Percentiles rank a stretch among this genome's conserved stretches.
Conservation (phyloP, 352 stramenopile species). For the Pythium vanterpoolii region DNA sequence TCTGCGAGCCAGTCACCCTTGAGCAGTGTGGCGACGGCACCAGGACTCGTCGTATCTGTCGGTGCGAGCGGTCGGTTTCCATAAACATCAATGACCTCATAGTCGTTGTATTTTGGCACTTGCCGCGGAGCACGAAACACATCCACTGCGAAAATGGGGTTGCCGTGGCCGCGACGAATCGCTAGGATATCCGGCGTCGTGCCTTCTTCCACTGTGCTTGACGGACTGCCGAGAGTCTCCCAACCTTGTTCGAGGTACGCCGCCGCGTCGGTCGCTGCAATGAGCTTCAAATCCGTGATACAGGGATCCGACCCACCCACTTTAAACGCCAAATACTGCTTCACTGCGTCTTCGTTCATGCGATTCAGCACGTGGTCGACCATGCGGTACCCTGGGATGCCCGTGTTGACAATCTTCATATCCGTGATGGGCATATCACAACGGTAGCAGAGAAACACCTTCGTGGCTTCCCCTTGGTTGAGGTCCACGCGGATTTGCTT, state of each 20-base stretch:
- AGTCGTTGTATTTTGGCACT: slow-evolving; percentile 88
- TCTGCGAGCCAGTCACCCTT: slow-evolving; percentile 74
- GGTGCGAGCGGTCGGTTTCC: background rate
- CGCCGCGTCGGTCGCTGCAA: slow-evolving; percentile 40
- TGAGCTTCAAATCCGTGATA: slow-evolving; percentile 72
- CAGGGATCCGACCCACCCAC: slow-evolving; percentile 80
- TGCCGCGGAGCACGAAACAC: slow-evolving; percentile 80
- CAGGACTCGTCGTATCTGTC: background rate
- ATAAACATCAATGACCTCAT: slow-evolving; percentile 82
- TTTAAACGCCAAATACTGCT: slow-evolving; percentile 82
- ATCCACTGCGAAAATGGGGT: slow-evolving; percentile 85
- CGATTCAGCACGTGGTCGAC: slow-evolving; percentile 73
- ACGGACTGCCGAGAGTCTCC: slow-evolving; percentile 67
- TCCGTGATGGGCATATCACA: slow-evolving; percentile 89
- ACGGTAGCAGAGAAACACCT: slow-evolving; percentile 84
- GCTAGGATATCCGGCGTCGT: slow-evolving; percentile 46
- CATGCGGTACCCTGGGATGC: slow-evolving; percentile 83
- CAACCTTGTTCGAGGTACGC: slow-evolving; percentile 53
- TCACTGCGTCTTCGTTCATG: slow-evolving; percentile 57
- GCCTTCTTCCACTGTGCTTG: slow-evolving; percentile 26
- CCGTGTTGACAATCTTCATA: slow-evolving; percentile 80
- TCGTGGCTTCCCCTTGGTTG: slow-evolving; percentile 80
- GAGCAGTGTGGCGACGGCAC: slow-evolving; percentile 19
- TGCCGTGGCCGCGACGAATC: slow-evolving; percentile 75
- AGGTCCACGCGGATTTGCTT: slow-evolving; percentile 85